Base-by-base conservation (phyloP, 202 grass and related monocot genomes). In the Digitaria exilis region DNA sequence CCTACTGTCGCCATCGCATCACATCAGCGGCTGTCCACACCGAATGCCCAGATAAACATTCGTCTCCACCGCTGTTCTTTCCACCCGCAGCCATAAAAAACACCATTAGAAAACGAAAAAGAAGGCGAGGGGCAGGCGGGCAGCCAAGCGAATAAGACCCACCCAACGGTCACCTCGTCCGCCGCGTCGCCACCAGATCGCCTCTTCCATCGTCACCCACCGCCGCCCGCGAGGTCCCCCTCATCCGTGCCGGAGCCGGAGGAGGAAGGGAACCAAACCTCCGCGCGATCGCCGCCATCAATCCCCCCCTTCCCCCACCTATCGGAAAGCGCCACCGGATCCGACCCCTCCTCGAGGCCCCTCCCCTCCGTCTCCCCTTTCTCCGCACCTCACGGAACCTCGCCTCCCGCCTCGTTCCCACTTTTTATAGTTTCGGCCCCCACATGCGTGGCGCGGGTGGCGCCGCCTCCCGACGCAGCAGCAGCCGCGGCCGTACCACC, bases 151-250 rank as follows among this genome's bases (percentile, higher is more conserved):
- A 35, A 24, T 1, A 42, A 19, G 45, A 17, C 73, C 28, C 51
- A 71, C 65, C 78, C 88, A 93, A 93, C 84, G 91, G 91, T 85
- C 85, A 79, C 85, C 44, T 80, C 76, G 68, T 37, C 68, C 42
- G 68, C 14, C 24, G 42, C 78, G 42, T 22, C 6, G 68, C 75
- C 74, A 56, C 75, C 74, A 56, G 59, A 60, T 61, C 66, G 63
- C 41, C 61, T 13, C 34, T n/a, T 19, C 25, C 31, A 35, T 58
- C 48, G 5, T 26, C 78, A 41, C 13, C 77, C 61, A 52, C 72
- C 60, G 29, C 30, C 62, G 48, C 51, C 17, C 78, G 43, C 46
- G 37, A 68, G 76, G 35, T 59, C 84, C 78, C 73, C 82, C 28
- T 4, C 28, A 30, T 15, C 25, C 63, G 21, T n/a, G n/a, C n/a